phyloP scores from a whole-genome alignment of 2,329 filamentous ascomycete species.

The Cladosporium sp. region DNA sequence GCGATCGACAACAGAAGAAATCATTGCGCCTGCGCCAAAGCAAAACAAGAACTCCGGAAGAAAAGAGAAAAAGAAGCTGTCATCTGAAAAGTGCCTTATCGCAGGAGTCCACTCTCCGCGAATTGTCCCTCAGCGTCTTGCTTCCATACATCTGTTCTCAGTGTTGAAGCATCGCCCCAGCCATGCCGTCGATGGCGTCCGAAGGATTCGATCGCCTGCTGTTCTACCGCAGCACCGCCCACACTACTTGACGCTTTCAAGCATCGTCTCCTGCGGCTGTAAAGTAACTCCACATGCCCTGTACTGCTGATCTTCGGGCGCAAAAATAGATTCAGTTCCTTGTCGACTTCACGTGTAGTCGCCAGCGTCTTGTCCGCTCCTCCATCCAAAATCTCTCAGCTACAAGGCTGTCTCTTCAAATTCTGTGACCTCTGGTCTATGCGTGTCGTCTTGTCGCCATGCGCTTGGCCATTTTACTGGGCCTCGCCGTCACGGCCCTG shows the following conservation, averaged over 20 bases:
- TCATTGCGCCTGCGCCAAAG: too few relatives aligned
- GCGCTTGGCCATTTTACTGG: not conserved
- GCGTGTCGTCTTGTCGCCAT: not conserved
- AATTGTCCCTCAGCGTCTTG: too few relatives aligned
- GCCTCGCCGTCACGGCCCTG: not conserved
- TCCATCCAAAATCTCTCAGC: not conserved
- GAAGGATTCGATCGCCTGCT: not conserved
- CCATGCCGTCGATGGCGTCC: not conserved
- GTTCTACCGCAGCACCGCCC: not conserved
- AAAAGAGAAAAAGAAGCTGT: too few relatives aligned
- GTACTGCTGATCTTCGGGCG: not conserved
- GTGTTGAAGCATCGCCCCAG: not conserved
- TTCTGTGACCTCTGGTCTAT: not conserved
- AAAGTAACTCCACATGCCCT: not conserved
- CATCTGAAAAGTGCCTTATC: too few relatives aligned
- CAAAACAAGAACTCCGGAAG: too few relatives aligned
- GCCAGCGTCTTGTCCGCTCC: not conserved
- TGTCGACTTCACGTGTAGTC: not conserved
- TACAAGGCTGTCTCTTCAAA: not conserved
- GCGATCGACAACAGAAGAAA: too few relatives aligned
- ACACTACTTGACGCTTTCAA: not conserved
- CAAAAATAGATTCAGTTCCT: not conserved
- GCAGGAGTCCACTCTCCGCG: too few relatives aligned
- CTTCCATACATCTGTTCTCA: too few relatives aligned
- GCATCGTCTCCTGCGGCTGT: not conserved